phyloP scores from a whole-genome alignment of 305 asterid species.

The Caryopteris hybrid region DNA sequence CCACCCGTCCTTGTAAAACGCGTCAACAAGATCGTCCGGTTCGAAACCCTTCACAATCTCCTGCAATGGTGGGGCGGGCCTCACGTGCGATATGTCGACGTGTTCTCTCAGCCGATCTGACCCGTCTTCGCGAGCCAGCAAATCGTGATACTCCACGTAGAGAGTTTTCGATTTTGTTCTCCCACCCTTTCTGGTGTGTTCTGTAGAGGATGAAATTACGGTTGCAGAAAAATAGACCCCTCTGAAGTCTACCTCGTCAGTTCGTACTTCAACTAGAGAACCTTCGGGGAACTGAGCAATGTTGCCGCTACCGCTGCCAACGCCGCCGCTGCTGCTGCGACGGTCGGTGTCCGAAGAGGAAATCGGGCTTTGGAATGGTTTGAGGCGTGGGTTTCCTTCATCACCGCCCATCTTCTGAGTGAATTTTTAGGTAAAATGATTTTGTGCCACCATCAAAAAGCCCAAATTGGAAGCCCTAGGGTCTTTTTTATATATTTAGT shows the following conservation, averaged over 20 bases:
- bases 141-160: slow-evolving; percentile 42
- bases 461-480: slow-evolving; percentile 19
- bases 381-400: slow-evolving; percentile 4
- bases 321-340: background rate
- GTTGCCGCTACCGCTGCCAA: too few species aligned
- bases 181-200: slow-evolving; percentile 1
- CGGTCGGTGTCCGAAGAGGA: background rate
- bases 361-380: background rate
- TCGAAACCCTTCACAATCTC: slow-evolving; percentile 23
- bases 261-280: slow-evolving; percentile 42
- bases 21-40: slow-evolving; percentile 55
- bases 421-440: slow-evolving; percentile 8
- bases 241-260: slow-evolving; percentile 49
- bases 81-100: slow-evolving; percentile 27
- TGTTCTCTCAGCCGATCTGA: slow-evolving; percentile 35
- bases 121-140: slow-evolving; percentile 35
- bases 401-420: slow-evolving; percentile 29
- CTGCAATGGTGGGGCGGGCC: slow-evolving; percentile 48
- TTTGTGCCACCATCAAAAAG: slow-evolving; percentile 14
- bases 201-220: slow-evolving; percentile 15
- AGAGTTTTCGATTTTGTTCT: slow-evolving; percentile 18
- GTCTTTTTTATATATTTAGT: background rate
- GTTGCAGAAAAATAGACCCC: slow-evolving; percentile 49
- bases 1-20: slow-evolving; percentile 65
- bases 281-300: slow-evolving; percentile 23